These are phyloP conservation scores for Leishmania tropica DNA, from an alignment of 208 protist genomes.

Conservation along the genomic window DNA sequence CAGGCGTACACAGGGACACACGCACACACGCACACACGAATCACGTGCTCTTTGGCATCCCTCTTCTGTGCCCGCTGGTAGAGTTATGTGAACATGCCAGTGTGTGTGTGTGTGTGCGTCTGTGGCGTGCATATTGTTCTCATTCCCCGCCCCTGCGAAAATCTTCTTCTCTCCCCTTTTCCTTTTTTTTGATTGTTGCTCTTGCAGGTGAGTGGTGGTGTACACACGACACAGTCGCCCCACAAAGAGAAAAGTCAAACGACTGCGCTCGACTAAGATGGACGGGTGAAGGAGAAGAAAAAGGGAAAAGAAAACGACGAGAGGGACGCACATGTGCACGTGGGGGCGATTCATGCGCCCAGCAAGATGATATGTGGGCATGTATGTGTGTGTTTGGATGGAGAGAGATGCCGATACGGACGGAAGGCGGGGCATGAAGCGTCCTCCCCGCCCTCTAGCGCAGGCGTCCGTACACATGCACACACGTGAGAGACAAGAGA, in stretches of 20 bases:
- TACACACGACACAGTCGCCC: neutral
- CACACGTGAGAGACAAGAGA: neutral
- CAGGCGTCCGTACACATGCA: neutral
- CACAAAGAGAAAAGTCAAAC: neutral
- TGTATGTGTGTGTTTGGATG: neutral
- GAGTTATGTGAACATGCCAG: neutral
- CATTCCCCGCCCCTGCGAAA: neutral
- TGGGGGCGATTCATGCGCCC: neutral
- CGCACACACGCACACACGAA: no score
- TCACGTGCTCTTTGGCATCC: neutral
- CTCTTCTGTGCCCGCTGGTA: neutral
- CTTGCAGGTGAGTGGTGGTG: neutral
- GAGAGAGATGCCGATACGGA: neutral
- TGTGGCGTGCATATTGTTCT: neutral
- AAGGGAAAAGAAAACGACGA: constrained; percentile 8
- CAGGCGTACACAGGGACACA: neutral
- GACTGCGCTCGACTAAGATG: neutral
- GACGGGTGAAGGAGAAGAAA: neutral
- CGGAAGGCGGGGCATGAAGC: neutral
- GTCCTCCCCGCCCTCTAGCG: neutral
- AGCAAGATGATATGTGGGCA: neutral
- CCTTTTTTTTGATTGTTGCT: neutral
- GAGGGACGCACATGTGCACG: neutral
- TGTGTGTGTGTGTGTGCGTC: no score
- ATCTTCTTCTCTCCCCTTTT: neutral